Base-by-base conservation (phyloP, 2,329 filamentous ascomycete genomes). In the Leptosphaerulina australis region DNA sequence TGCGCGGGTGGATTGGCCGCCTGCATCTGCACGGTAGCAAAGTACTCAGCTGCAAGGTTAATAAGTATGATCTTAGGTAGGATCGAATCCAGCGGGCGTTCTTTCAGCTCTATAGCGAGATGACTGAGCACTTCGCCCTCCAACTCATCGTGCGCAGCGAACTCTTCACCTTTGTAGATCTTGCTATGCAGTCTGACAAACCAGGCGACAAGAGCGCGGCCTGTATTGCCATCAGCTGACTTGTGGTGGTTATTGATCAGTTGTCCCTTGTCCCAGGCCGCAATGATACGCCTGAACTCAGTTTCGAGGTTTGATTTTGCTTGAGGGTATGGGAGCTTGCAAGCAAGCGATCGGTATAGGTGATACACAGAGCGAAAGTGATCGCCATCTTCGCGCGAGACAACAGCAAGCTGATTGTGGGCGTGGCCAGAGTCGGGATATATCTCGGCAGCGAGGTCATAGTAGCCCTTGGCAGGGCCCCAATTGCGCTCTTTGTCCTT, bases 391-490 rank as follows among this genome's bases (percentile, higher is more conserved):
- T 88, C 86, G 37, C 90, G 82, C 52, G 88, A 87, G 51, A 97
- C 87, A 26, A 97, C 89, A 26, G 90, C 92, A 70, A 94, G 85
- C 72, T 97, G 94, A 66, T 99, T 93, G 66, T 95, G 88, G 12
- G 91, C 88, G 56, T 86, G 84, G 22, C 93, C 93, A 35, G 88
- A 91, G 14, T 84, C 79, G 3, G 93, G 91, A 60, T 88, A 83
- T 44, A 97, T 81, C 41, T 88, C 84, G 57, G 86, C 84, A 17
- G 94, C 94, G 52, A 97, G 79, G 46, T 83, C 79, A 72, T 99
- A 97, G 73, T 93, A 96, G 9, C 88, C 86, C 64, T 92, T 80
- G 11, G 93, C 91, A 11, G 84, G 84, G 20, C 88, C 88, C 79
- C 90, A 95, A 62, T 88, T 88, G 44, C 86, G 85, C 56, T 85